phyloP scores from a whole-genome alignment of 352 stramenopile genomes.

The Globisporangium heterothallicum region DNA sequence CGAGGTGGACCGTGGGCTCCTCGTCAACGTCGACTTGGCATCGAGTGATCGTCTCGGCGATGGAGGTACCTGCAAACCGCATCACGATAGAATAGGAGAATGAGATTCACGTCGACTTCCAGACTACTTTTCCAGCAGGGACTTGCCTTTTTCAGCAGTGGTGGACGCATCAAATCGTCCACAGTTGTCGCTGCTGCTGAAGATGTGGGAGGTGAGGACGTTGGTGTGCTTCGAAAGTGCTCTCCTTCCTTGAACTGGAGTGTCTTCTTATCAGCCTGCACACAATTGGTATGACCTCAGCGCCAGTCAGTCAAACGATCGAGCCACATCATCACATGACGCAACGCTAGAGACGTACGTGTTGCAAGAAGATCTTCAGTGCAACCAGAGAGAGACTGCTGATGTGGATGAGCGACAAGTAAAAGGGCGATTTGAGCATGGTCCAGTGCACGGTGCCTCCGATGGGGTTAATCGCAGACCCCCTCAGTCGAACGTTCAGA shows the following conservation, averaged over 20 bases:
- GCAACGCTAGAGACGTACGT: constrained; percentile 23
- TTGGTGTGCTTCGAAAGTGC: too few relatives aligned
- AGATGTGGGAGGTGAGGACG: not conserved
- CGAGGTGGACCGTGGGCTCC: constrained; percentile 17
- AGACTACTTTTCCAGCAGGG: too few relatives aligned
- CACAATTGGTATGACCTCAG: too few relatives aligned
- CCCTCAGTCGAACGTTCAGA: constrained; percentile 62
- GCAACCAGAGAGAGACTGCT: constrained; percentile 54
- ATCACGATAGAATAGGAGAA: not conserved
- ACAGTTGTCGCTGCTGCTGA: constrained; percentile 12
- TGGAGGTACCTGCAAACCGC: not conserved
- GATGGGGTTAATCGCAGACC: constrained; percentile 72
- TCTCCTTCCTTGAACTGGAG: too few relatives aligned
- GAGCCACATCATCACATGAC: not conserved
- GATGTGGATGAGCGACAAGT: constrained; percentile 51
- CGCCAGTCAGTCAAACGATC: too few relatives aligned
- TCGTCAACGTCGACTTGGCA: constrained; percentile 19
- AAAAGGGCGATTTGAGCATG: constrained; percentile 61
- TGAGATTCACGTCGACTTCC: not conserved
- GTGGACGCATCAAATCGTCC: constrained; percentile 35
- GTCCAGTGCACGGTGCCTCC: constrained; percentile 74
- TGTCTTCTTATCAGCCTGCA: constrained; percentile 24
- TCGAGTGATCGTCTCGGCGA: constrained; percentile 12
- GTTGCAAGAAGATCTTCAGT: constrained; percentile 78
- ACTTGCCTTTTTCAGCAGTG: constrained; percentile 23